Evolutionary conservation across 176 grass and related monocot genomes (phyloP), one percentile per base, ranked within the genome.

Genomic region (Carex pumila): DNA sequence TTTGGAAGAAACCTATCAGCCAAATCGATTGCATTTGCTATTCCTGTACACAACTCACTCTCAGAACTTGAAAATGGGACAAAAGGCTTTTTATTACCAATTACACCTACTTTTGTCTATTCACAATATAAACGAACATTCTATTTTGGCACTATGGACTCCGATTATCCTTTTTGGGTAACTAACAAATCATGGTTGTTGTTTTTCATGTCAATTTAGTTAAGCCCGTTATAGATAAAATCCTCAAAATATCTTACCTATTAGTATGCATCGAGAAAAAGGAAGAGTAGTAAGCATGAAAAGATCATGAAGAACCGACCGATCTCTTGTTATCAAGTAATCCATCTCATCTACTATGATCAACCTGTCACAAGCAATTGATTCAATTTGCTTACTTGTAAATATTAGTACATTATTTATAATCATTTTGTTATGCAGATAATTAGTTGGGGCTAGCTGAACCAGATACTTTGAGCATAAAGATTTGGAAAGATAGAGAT

Each of bases 271-370:
- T 89, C 83, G 88, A 14, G 93, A 96, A 81, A 89, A 99, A 60
- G 86, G 88, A 78, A 81, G 88, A 39, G 96, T 92, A 0, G 90
- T 99, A 50, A 99, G 97, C 90, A 95, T 99, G 78, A 99, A 99
- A 88, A 96, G 91, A 88, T 99, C 88, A 89, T 99, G 97, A 70
- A 99, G 87, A 58, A 99, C 91, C 32, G 85, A 88, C 5, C 87
- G 80, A 59, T 99, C 97, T 84, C 88, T 95, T 75, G 93, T 99
- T 85, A 99, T 91, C 43, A 96, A 88, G 67, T 94, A 99, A 82
- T 99, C 93, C 90, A 99, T 96, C 91, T 99, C 97, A 75, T 99
- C 97, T 59, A 90, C 90, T 85, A 99, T 83, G 39, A 99, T 85
- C 88, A 99, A 84, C 64, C 97, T 99, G 84, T 70, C 66, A 82